These are phyloP conservation scores for Rhodotorula babjevae DNA, from an alignment of 768 basidiomycete genomes.

Conservation along the genomic window DNA sequence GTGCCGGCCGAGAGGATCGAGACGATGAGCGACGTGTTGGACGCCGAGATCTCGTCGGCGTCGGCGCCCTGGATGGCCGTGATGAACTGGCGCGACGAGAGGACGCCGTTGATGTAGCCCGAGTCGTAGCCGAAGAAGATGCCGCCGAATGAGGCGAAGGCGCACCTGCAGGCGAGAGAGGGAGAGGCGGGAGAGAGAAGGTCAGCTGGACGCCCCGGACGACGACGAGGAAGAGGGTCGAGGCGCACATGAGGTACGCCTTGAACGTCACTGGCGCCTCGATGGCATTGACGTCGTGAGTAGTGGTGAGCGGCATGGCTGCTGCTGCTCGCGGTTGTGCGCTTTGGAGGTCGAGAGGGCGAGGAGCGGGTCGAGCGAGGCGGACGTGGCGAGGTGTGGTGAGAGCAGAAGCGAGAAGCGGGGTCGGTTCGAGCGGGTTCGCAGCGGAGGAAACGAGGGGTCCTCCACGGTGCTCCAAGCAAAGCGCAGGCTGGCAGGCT, in stretches of 20 bases:
- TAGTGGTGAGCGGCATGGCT: conserved; percentile 10
- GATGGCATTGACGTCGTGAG: conserved; percentile 39
- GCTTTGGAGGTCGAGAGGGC: not conserved
- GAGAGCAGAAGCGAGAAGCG: too few species aligned
- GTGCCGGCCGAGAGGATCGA: conserved; percentile 1
- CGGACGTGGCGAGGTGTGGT: too few species aligned
- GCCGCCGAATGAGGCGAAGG: conserved; percentile 44
- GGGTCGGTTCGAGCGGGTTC: too few species aligned
- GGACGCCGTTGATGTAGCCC: conserved; percentile 74
- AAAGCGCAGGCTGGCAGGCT: too few species aligned
- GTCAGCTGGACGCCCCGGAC: not conserved
- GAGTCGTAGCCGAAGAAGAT: conserved; percentile 60
- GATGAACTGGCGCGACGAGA: conserved; percentile 54
- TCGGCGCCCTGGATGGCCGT: conserved; percentile 38
- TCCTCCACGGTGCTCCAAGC: too few species aligned
- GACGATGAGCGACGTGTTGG: conserved; percentile 51
- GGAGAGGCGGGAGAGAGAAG: not conserved
- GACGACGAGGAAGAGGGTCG: not conserved
- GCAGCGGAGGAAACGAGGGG: too few species aligned
- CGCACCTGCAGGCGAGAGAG: conserved; percentile 40
- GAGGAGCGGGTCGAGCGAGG: not conserved
- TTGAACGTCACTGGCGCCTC: conserved; percentile 51
- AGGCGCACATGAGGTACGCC: conserved; percentile 35
- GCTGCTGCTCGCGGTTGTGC: not conserved
- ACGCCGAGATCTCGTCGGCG: conserved; percentile 16